Evolutionary conservation across 116 monocot species (phyloP), one percentile per base, ranked within the genome.

Genomic region (Phalaenopsis hybrid): DNA sequence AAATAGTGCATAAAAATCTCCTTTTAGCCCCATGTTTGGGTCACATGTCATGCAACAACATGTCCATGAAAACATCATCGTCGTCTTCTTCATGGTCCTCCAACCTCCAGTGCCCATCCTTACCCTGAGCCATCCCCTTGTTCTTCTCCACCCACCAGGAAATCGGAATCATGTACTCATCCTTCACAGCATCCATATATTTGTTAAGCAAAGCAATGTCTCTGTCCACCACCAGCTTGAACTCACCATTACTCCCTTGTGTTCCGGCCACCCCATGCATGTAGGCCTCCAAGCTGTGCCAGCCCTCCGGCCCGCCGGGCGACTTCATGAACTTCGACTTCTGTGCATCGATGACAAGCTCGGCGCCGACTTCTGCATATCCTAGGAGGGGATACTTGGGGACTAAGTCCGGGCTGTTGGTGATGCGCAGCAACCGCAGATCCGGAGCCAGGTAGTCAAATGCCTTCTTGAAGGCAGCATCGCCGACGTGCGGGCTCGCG

Each of bases 91-190:
- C 91, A 44, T 88, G 89, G 80, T 94, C 94, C 74, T 63, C 21
- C 80, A 97, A 83, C 16, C 5, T 79, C 94, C 94, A 97, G 11
- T 82, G 83, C 34, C 94, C 94, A 23, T 88, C 88, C 20, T 52
- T 43, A 3, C 83, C 90, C 85, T 90, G 88, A 75, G 90, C 86
- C 97, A 97, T 97, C 16, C 90, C 92, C 50, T 82, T 97, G 69
- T 97, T 94, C 88, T 89, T 84, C 91, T 77, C 91, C 81, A 92
- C 89, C 90, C 88, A 92, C 97, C 97, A 97, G 2, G 89, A 68
- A 8, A 41, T 85, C 20, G 97, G 94, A 34, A 94, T 89, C 31
- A 80, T 59, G 57, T 81, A 85, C 89, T 90, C 88, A 16, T 89
- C 92, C 85, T 89, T 91, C 78, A 97, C 55, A 9, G 79, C 83